These are phyloP conservation scores for Xanthoconium stramineum DNA, from an alignment of 768 basidiomycete species.

Conservation along the genomic window DNA sequence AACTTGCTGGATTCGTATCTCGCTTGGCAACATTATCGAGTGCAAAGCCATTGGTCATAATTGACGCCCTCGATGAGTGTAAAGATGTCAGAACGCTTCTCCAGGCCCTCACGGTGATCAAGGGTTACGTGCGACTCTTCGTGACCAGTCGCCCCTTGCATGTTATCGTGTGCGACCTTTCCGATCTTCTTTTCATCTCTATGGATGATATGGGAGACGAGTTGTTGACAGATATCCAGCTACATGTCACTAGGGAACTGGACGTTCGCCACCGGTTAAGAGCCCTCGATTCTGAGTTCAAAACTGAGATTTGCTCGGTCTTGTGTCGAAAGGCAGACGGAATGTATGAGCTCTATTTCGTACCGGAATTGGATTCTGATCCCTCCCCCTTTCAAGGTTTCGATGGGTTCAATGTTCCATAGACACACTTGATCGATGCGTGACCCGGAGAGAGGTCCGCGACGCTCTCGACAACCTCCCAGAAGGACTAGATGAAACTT, in stretches of 20 bases:
- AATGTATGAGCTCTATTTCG: not conserved
- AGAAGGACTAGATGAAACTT: not conserved
- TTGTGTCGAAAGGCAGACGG: not conserved
- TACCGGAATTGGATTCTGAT: too few relatives aligned
- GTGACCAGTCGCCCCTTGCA: not conserved
- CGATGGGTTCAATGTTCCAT: not conserved
- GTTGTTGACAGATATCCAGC: not conserved
- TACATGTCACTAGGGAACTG: not conserved
- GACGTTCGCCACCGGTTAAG: not conserved
- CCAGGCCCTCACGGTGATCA: not conserved
- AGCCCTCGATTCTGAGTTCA: not conserved
- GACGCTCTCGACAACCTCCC: not conserved
- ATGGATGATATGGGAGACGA: not conserved
- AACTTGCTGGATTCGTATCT: not conserved
- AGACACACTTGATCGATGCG: not conserved
- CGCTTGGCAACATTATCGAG: not conserved
- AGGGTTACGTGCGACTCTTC: not conserved
- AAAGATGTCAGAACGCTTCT: not conserved
- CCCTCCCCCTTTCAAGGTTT: not conserved
- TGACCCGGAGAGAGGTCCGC: not conserved
- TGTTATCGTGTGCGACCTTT: not conserved
- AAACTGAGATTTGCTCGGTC: not conserved
- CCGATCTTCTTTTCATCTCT: not conserved
- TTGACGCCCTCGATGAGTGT: conserved; percentile 2
- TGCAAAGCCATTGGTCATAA: not conserved